Evolutionary conservation across 257 asterid genomes (phyloP), one percentile per base, ranked within the genome.

Genomic region (Primulina eburnea): DNA sequence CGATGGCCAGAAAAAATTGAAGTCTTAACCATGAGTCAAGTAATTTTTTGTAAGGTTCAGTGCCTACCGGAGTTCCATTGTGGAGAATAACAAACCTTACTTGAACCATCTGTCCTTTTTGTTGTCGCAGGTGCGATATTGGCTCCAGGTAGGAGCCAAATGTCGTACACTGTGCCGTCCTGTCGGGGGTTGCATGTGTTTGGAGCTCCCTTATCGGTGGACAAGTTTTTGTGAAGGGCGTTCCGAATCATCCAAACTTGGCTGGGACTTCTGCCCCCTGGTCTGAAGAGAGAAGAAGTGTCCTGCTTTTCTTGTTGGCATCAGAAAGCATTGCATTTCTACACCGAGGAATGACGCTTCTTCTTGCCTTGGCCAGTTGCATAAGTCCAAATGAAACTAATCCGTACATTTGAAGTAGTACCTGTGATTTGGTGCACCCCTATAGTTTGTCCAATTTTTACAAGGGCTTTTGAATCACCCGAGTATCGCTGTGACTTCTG

Each of bases 61-160:
- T 76, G 82, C 67, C 82, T 79, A 70, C 80, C 72, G 86, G 92
- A 80, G 81, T 73, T 74, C 70, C 79, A 60, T 40, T 64, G 18
- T 78, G 72, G 87, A 75, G 85, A 78, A 66, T 85, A 71, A 78
- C 81, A 82, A 80, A 87, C 82, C 84, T 80, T 74, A 63, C 77
- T 52, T 74, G 64, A 71, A 57, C 82, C 74, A 33, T 83, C 80
- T 84, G 78, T 80, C 76, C 84, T 83, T 87, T 87, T 80, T 88
- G 89, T 84, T 88, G 89, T 84, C 93, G 83, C 95, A 91, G 97
- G 92, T 89, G 95, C 98, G 99, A 91, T 92, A 88, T 91, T 94
- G 87, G 99, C 99, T 91, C 97, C 96, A 60, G 76, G 96, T 85
- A 83, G 96, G 97, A 93, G 97, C 82, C 75, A 83, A 89, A 90